These are phyloP conservation scores for Talaromyces sp. DNA, from an alignment of 2,329 filamentous ascomycete species.

Conservation along the genomic window DNA sequence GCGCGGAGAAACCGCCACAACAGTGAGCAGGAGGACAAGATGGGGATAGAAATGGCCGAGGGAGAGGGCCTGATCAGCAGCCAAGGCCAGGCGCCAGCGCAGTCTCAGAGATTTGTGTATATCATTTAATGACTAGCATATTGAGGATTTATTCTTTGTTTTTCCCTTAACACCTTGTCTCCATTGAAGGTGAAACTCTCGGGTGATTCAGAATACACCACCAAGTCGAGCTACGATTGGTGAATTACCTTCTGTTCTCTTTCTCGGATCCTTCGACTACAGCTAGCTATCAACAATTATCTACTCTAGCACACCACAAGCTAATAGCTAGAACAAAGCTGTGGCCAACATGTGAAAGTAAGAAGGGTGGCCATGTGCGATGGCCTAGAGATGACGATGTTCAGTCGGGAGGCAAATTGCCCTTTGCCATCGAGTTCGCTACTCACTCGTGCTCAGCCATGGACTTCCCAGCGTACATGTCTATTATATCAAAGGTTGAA, in stretches of 20 bases:
- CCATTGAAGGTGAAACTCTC: too few species aligned
- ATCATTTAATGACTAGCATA: constrained; percentile 4
- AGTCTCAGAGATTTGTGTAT: constrained; percentile 8
- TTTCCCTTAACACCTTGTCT: too few species aligned
- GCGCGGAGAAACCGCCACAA: constrained; percentile 45
- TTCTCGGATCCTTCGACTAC: too few species aligned
- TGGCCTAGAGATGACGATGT: constrained; percentile 15
- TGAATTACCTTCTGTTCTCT: neutral
- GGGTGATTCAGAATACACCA: too few species aligned
- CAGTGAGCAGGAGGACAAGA: constrained; percentile 15
- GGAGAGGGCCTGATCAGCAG: constrained; percentile 11
- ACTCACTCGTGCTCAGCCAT: too few species aligned
- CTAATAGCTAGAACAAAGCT: neutral
- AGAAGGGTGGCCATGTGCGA: neutral
- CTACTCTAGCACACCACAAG: too few species aligned
- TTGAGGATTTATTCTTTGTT: too few species aligned
- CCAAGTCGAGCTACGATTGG: neutral
- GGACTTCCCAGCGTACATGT: too few species aligned
- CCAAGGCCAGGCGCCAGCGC: neutral
- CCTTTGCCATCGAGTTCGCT: too few species aligned
- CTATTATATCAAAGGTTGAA: too few species aligned
- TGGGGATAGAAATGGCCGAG: constrained; percentile 15
- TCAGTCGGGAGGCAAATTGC: neutral
- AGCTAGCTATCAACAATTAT: too few species aligned
- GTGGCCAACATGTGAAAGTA: neutral